Conservation (phyloP, 1,139 yeast genomes). For the Suhomyces yuchorum region DNA sequence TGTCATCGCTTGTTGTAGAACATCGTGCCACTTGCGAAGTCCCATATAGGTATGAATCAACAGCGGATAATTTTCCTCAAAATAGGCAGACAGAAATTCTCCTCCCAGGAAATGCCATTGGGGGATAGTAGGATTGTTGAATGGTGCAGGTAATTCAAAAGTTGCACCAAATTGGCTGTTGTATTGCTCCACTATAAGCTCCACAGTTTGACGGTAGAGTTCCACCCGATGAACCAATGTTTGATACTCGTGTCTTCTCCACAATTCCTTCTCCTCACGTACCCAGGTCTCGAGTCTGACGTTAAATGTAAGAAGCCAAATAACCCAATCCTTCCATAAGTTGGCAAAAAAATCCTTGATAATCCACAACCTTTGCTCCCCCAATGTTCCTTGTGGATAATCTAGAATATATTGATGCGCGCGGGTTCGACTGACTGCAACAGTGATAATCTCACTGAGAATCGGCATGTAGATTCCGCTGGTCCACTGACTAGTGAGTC, state of each 20-base stretch:
- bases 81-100: neutral
- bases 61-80: neutral
- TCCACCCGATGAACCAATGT: slow-evolving; percentile 19
- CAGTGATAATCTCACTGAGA: slow-evolving; percentile 20
- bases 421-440: slow-evolving; percentile 24
- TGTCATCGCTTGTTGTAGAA: slow-evolving; percentile 10
- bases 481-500: slow-evolving; percentile 14
- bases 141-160: slow-evolving; percentile 7
- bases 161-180: slow-evolving; percentile 6
- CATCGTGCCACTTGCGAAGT: slow-evolving; percentile 10
- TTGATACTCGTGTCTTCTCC: slow-evolving; percentile 24
- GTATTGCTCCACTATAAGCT: neutral
- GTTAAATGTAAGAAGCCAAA: slow-evolving; percentile 23
- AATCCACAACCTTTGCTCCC: slow-evolving; percentile 14
- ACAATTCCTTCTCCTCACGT: slow-evolving; percentile 18
- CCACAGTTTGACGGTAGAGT: slow-evolving; percentile 9
- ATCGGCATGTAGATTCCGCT: slow-evolving; percentile 9
- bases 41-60: slow-evolving; percentile 17
- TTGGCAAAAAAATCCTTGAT: slow-evolving; percentile 18
- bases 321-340: slow-evolving; percentile 26
- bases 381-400: slow-evolving; percentile 12
- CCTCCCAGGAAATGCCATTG: neutral
- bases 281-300: slow-evolving; percentile 24
- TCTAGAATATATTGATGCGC: slow-evolving; percentile 28
- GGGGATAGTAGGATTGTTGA: neutral